Evolutionary conservation across 108 stramenopile genomes (phyloP).

Genomic region (Conticribra guillardii): DNA sequence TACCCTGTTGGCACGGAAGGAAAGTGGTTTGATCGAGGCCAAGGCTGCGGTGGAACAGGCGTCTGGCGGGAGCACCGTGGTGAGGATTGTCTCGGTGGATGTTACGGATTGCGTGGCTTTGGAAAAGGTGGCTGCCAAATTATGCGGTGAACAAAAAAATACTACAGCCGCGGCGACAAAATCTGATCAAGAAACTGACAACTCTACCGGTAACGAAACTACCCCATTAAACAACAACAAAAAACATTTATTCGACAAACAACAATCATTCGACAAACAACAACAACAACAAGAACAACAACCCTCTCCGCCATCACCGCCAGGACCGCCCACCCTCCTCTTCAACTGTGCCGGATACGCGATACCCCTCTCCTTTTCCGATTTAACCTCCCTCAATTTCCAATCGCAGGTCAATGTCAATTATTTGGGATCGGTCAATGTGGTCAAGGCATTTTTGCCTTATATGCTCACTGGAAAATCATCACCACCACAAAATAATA

Average conservation of each 20-base stretch:
- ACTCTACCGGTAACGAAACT: too few species aligned
- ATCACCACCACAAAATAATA: conserved; percentile 6
- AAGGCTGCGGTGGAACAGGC: conserved; percentile 46
- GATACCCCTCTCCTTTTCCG: conserved; percentile 60
- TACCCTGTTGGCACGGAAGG: conserved; percentile 76
- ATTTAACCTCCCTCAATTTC: conserved; percentile 60
- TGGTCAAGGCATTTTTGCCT: conserved; percentile 79
- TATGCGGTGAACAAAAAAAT: conserved; percentile 31
- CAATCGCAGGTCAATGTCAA: conserved; percentile 66
- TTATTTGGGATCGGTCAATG: conserved; percentile 78
- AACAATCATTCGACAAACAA: conserved; percentile 1
- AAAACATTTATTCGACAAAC: too few species aligned
- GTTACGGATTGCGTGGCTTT: conserved; percentile 61
- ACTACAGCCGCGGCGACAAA: too few species aligned
- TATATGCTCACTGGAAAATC: conserved; percentile 51
- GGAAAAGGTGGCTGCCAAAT: conserved; percentile 37
- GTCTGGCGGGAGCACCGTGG: conserved; percentile 13
- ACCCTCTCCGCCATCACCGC: not conserved
- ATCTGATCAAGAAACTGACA: not conserved
- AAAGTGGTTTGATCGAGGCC: conserved; percentile 64
- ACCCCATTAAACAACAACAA: too few species aligned
- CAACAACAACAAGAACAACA: not conserved
- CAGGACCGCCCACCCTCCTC: conserved; percentile 54
- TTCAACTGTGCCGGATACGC: conserved; percentile 86
- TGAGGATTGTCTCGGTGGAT: conserved; percentile 64